A percentile compares a stretch with the other conserved stretches of the same genome.
These are phyloP conservation scores for Haplosporangium gracile DNA, from an alignment of 192 early-diverging fungal genomes.

Conservation along the genomic window DNA sequence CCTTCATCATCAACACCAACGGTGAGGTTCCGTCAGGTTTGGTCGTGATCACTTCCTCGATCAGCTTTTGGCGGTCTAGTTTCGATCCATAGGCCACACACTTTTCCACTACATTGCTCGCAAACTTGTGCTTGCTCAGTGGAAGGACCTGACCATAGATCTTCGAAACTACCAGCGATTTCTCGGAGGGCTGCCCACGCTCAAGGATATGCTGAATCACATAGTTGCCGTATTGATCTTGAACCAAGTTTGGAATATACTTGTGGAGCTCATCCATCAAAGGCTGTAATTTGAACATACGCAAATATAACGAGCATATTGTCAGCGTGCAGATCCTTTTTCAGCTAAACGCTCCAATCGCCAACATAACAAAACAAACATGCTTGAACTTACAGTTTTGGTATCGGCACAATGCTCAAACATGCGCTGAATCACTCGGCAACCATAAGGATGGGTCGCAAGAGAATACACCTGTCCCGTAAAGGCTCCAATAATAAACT, in stretches of 20 bases:
- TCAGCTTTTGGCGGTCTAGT: conserved; percentile 86
- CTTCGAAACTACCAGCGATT: conserved; percentile 88
- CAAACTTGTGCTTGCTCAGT: conserved; percentile 99
- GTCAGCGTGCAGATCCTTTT: background rate
- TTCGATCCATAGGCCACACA: conserved; percentile 95
- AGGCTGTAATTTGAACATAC: conserved; percentile 61
- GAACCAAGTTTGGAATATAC: conserved; percentile 91
- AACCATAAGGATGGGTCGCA: conserved; percentile 98
- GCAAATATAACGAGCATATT: background rate
- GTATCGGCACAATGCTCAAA: conserved; percentile 98
- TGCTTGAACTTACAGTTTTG: conserved; percentile 67
- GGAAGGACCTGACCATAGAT: conserved; percentile 93
- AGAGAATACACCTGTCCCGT: conserved; percentile 96
- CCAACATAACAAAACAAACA: background rate
- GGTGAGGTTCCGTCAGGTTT: conserved; percentile 89
- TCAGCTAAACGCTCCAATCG: background rate
- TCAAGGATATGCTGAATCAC: conserved; percentile 99
- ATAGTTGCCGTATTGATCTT: conserved; percentile 99
- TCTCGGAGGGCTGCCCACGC: conserved; percentile 90
- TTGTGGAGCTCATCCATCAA: conserved; percentile 96
- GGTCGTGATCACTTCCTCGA: conserved; percentile 92
- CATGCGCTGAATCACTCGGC: conserved; percentile 98
- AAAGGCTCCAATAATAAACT: conserved; percentile 98
- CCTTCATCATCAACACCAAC: conserved; percentile 98
- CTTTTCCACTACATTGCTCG: conserved; percentile 98